These are phyloP conservation scores for Phytophthora ramorum DNA, from an alignment of 352 stramenopile genomes.

Conservation along the genomic window DNA sequence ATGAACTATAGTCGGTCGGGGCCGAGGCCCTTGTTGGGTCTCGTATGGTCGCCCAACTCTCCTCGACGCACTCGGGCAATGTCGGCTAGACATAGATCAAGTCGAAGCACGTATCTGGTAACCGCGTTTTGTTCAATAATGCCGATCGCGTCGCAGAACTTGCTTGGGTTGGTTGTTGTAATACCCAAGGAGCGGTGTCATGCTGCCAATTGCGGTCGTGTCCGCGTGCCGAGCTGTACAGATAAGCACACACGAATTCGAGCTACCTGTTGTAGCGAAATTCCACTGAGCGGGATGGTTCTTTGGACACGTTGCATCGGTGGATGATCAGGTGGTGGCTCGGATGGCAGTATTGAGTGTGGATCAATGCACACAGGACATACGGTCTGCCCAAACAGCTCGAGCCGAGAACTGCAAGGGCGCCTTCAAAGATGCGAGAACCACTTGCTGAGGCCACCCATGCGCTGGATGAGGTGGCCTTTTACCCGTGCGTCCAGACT, in stretches of 20 bases:
- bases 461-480: conserved; percentile 17
- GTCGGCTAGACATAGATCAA: not conserved
- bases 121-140: not conserved
- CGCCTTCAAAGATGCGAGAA: conserved; percentile 19
- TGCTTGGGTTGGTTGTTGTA: not conserved
- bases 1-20: not conserved
- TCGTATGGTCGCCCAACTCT: not conserved
- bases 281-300: not conserved
- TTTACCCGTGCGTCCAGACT: conserved; percentile 14
- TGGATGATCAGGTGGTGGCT: not conserved
- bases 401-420: conserved; percentile 10
- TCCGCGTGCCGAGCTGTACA: not conserved
- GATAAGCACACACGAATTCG: not conserved
- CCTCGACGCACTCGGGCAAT: conserved; percentile 3
- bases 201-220: not conserved
- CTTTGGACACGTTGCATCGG: not conserved
- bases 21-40: conserved; percentile 17
- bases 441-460: conserved; percentile 8
- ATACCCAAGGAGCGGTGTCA: not conserved
- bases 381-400: conserved; percentile 8
- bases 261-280: not conserved
- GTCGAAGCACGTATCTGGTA: not conserved
- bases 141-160: not conserved
- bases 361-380: not conserved
- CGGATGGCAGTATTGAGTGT: not conserved